Evolutionary conservation across 768 basidiomycete genomes (phyloP), one percentile per base, ranked within the genome.

Genomic region (Amanita brunnescens): DNA sequence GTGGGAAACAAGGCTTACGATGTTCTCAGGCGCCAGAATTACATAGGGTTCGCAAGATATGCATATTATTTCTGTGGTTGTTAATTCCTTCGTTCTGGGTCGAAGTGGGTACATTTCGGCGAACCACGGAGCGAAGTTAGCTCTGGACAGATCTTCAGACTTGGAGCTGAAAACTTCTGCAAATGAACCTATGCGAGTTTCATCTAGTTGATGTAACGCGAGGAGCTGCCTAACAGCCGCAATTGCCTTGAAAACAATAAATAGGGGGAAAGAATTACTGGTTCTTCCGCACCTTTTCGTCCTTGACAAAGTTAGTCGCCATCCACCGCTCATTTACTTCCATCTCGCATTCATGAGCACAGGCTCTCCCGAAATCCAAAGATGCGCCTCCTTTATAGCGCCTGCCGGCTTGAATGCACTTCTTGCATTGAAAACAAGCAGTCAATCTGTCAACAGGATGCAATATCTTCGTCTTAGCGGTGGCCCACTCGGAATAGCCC

Each of bases 401-500:
- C 5, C 14, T 18, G 37, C 14, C 62, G 1, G 72, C 63, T 7
- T 61, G 66, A 10, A 69, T 56, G 58, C 87, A 89, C 34, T 58
- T 56, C 49, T 62, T 72, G 60, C 86, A 89, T 23, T 65, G 61
- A 63, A 84, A 87, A 20, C 78, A 65, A 0, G 82, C 80, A 4
- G 77, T 79, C 12, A 81, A 51, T 38, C 83, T 70, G 43, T 83
- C 73, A 14, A 76, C 74, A 0, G 83, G 83, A 59, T 79, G 78
- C 7, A 84, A 48, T 34, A 64, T 60, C 13, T 62, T 71, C 47
- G 61, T 69, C 57, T 72, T 77, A 16, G 78, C 68, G 23, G 64
- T 67, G 56, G 69, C 76, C 81, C 81, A 85, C 3, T 72, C 62
- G 0, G 72, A 62, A 47, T 70, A 70, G 0, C 82, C 85, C 6